Conservation (phyloP, 352 stramenopile genomes). For the Phytophthora megakarya region DNA sequence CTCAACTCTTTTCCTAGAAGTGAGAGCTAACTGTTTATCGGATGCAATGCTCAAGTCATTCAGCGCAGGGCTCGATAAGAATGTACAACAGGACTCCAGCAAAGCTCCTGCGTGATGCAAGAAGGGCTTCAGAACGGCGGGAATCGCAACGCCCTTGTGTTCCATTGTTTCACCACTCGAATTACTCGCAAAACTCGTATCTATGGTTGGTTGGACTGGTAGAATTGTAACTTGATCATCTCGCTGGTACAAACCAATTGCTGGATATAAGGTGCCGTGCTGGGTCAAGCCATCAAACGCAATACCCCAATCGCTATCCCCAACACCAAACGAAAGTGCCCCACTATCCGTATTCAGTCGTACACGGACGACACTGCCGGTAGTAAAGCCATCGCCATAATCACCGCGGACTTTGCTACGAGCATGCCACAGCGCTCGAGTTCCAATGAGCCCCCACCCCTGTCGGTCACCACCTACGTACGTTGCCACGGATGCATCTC, state of each 20-base stretch:
- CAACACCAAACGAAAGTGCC: constrained; percentile 85
- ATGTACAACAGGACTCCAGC: constrained; percentile 57
- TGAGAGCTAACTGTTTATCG: constrained; percentile 25
- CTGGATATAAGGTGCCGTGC: constrained; percentile 86
- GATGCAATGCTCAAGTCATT: constrained; percentile 28
- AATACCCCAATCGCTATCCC: constrained; percentile 89
- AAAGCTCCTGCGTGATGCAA: constrained; percentile 69
- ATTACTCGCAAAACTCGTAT: constrained; percentile 34
- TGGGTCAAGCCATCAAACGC: constrained; percentile 89
- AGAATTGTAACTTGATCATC: constrained; percentile 90
- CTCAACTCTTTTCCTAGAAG: constrained; percentile 19
- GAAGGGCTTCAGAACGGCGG: constrained; percentile 78
- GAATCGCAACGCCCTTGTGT: constrained; percentile 51
- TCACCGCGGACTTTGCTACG: constrained; percentile 88
- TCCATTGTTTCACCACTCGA: constrained; percentile 31
- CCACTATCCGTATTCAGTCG: constrained; percentile 88
- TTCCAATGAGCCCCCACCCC: constrained; percentile 90
- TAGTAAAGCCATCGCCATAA: constrained; percentile 90
- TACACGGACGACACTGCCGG: constrained; percentile 80
- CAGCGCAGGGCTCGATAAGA: constrained; percentile 45
- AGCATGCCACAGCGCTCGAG: constrained; percentile 88
- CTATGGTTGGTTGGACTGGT: constrained; percentile 56
- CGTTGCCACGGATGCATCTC: constrained; percentile 85
- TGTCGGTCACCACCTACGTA: constrained; percentile 90
- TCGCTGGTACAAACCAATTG: constrained; percentile 88